Evolutionary conservation across 2,329 filamentous ascomycete species (phyloP), one percentile per base, ranked within the genome.

Genomic region (Colletotrichum plurivorum): DNA sequence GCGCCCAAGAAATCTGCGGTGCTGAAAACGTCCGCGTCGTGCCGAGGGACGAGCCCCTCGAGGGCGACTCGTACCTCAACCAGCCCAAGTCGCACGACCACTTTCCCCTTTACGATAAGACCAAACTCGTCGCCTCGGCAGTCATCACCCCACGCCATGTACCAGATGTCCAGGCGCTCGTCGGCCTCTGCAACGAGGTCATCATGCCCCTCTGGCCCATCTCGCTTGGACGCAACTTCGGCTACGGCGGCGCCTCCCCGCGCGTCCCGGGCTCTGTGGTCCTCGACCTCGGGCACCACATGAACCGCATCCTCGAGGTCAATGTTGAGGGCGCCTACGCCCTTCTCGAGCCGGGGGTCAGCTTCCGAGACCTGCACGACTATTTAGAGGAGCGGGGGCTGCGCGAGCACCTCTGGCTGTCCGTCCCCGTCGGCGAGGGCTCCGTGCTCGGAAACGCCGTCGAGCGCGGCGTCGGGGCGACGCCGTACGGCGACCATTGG

Each of bases 381-480:
- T 77, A 81, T 70, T 77, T 80, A 13, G 77, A 79, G 53, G 77
- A 82, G n/a, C 71, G 78, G 63, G 71, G 71, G 48, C 76, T 79
- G 7, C 75, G 80, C 12, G 76, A 82, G 22, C 74, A 78, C 16
- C 74, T 85, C 43, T 85, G 83, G 83, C 75, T 84, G 16, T 83
- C 84, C 51, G 74, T 77, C 1, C 81, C 80, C 5, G 80, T 84
- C 7, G 81, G 82, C 13, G 79, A 82, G n/a, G 83, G 83, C 10
- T 83, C 80, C 5, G 76, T 85, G 12, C 73, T 86, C n/a, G 83
- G 84, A 8, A 85, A 85, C 69, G 78, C 82, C 4, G 66, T 84
- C 8, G 83, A 85, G 36, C 75, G 83, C 36, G 84, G 84, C 1
- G 78, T 84, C 7, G 84, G 84, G 0, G 85, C 85, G 67, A 85